phyloP scores from a whole-genome alignment of 306 rosid species.

The Medicago arabica region DNA sequence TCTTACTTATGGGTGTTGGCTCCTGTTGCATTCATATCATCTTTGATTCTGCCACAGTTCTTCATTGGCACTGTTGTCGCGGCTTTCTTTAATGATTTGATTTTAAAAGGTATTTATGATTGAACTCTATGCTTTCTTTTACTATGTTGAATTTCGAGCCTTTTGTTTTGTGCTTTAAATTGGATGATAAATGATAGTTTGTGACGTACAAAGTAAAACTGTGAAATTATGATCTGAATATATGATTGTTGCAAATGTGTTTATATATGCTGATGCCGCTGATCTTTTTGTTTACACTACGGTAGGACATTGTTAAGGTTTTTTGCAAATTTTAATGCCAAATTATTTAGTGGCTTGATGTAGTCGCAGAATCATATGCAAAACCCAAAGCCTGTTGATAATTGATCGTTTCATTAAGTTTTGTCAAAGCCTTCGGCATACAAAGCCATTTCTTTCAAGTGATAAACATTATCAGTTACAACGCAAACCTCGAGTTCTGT shows the following conservation, averaged over 20 bases:
- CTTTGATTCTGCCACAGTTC: constrained; percentile 79
- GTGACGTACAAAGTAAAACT: not conserved
- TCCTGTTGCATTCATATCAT: constrained; percentile 68
- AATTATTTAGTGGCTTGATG: not conserved
- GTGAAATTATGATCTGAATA: not conserved
- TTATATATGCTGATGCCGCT: not conserved
- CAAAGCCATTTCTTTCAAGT: constrained; percentile 8
- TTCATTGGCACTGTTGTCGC: constrained; percentile 58
- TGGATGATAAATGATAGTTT: not conserved
- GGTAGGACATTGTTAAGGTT: not conserved
- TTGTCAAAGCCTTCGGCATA: not conserved
- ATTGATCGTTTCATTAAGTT: not conserved
- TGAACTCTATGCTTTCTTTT: constrained; percentile 32
- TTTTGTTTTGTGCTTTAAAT: constrained; percentile 12
- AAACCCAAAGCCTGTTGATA: not conserved
- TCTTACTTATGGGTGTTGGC: constrained; percentile 79
- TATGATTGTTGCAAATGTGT: not conserved
- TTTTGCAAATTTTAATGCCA: constrained; percentile 24
- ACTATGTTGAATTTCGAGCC: not conserved
- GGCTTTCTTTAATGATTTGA: constrained; percentile 54
- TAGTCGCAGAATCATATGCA: not conserved
- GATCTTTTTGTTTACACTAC: constrained; percentile 13
- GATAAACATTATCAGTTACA: not conserved
- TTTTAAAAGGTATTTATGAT: constrained; percentile 72
- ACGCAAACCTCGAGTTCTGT: constrained; percentile 20